Conservation (phyloP, 768 basidiomycete genomes). For the Lenzites betulinus region DNA sequence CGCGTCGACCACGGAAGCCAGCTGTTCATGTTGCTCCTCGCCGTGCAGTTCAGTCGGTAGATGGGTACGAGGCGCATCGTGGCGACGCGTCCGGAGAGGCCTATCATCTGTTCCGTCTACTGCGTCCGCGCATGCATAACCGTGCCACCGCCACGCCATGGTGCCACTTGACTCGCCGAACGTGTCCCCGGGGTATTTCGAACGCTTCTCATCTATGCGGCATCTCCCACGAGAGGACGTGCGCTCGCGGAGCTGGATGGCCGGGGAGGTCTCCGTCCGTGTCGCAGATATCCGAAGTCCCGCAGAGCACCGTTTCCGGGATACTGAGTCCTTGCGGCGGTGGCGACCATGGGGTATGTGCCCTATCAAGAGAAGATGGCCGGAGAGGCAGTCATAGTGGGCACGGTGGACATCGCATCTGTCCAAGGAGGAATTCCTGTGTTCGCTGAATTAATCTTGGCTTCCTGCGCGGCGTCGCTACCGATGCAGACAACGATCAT, state of each 20-base stretch:
- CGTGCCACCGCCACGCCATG: no score
- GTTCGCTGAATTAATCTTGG: neutral
- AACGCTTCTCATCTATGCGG: neutral
- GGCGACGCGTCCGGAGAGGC: no score
- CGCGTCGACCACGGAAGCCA: neutral
- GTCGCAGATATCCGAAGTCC: neutral
- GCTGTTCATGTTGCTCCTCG: neutral
- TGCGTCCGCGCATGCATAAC: no score
- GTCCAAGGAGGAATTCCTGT: neutral
- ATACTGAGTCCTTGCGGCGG: neutral
- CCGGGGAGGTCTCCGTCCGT: neutral
- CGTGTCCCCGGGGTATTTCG: neutral
- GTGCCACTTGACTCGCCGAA: constrained; percentile 4
- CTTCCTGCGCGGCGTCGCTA: neutral
- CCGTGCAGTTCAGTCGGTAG: neutral
- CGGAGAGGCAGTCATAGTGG: neutral
- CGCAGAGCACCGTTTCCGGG: neutral
- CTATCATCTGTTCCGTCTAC: no score
- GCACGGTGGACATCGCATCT: neutral
- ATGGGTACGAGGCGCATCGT: neutral
- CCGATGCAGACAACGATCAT: neutral
- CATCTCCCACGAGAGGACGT: no score
- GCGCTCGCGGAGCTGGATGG: neutral
- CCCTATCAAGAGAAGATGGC: neutral
- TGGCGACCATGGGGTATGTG: neutral